phyloP scores from a whole-genome alignment of 169 alveolate genomes.

The Cryptosporidium parvum region DNA sequence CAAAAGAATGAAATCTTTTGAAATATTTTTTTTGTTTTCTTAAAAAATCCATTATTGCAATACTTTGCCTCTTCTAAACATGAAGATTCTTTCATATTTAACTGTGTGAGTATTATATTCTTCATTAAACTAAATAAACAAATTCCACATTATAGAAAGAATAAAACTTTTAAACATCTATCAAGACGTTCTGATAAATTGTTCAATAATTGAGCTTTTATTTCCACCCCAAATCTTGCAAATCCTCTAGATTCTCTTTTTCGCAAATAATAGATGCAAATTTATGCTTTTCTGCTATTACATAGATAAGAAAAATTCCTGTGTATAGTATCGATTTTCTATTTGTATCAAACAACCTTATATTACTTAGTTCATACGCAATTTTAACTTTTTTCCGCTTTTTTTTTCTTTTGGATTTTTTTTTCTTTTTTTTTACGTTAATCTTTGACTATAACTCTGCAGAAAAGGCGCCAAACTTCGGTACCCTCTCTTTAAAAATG shows the following conservation, averaged over 20 bases:
- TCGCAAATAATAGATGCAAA: not conserved
- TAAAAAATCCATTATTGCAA: not conserved
- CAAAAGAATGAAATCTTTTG: slow-evolving; percentile 19
- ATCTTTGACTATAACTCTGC: not conserved
- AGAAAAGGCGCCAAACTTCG: not conserved
- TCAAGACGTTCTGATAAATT: too few relatives aligned
- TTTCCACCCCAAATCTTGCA: too few relatives aligned
- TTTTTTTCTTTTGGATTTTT: not conserved
- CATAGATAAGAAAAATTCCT: too few relatives aligned
- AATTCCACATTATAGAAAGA: not conserved
- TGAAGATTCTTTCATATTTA: not conserved
- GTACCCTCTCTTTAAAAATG: not conserved
- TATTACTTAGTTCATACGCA: not conserved
- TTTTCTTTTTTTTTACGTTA: too few relatives aligned
- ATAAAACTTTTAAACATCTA: not conserved
- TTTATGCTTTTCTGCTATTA: too few relatives aligned
- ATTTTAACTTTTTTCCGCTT: not conserved
- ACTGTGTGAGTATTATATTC: not conserved
- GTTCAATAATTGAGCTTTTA: not conserved
- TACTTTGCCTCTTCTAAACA: not conserved
- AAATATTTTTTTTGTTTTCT: not conserved
- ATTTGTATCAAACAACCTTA: too few relatives aligned
- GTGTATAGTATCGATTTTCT: too few relatives aligned
- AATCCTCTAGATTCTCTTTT: not conserved
- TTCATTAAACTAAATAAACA: too few relatives aligned